Conservation (phyloP, 768 basidiomycete genomes). For the Steccherinum ochraceum region DNA sequence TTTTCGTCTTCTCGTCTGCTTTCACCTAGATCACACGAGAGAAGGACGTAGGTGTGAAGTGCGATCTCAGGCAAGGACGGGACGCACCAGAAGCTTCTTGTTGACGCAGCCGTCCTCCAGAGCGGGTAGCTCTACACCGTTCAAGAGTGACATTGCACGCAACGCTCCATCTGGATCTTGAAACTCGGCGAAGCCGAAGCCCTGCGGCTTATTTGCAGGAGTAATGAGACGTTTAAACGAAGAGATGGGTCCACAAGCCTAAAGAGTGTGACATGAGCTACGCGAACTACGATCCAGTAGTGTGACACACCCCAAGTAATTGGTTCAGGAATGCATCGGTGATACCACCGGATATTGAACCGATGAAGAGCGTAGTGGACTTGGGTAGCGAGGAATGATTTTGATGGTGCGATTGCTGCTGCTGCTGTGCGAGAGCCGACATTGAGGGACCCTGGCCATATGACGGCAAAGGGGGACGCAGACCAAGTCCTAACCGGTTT, state of each 20-base stretch:
- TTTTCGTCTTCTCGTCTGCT: slow-evolving; percentile 92
- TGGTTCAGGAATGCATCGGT: slow-evolving; percentile 75
- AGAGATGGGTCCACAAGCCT: slow-evolving; percentile 88
- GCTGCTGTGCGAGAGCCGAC: slow-evolving; percentile 84
- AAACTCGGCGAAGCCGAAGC: slow-evolving; percentile 95
- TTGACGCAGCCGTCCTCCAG: slow-evolving; percentile 52
- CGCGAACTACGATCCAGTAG: not conserved
- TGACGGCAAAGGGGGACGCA: slow-evolving; percentile 82
- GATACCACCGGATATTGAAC: slow-evolving; percentile 91
- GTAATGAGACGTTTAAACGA: slow-evolving; percentile 92
- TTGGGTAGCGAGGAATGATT: slow-evolving; percentile 70
- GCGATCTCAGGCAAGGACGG: not conserved
- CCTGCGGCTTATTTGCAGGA: slow-evolving; percentile 89
- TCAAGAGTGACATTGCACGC: slow-evolving; percentile 61
- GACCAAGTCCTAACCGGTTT: slow-evolving; percentile 81
- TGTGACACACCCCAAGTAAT: slow-evolving; percentile 62
- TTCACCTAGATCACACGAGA: slow-evolving; percentile 58
- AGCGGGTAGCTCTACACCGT: slow-evolving; percentile 58
- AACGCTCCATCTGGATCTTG: slow-evolving; percentile 91
- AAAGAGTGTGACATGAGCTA: not conserved
- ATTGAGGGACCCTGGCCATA: slow-evolving; percentile 92
- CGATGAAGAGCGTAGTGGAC: slow-evolving; percentile 79
- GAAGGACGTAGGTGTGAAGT: slow-evolving; percentile 23
- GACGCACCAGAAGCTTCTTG: slow-evolving; percentile 67
- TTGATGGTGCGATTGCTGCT: slow-evolving; percentile 48